Conservation (phyloP, 202 grass and related monocot genomes). For the Setaria viridis region DNA sequence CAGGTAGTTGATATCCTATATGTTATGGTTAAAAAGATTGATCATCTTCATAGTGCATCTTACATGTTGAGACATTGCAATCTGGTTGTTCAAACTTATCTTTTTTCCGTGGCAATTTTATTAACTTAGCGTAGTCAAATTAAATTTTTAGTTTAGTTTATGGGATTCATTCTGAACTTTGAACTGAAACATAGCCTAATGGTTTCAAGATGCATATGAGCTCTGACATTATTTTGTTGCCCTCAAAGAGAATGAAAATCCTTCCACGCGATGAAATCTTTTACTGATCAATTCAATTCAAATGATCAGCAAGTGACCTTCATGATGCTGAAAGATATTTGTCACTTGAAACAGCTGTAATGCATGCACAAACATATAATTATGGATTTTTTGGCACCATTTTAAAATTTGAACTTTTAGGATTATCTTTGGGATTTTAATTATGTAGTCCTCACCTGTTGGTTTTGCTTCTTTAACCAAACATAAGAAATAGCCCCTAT, state of each 20-base stretch:
- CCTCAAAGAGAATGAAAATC: neutral
- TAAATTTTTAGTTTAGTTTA: neutral
- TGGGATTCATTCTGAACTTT: constrained; percentile 2
- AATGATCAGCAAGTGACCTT: neutral
- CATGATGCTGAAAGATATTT: constrained; percentile 22
- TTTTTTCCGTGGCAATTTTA: neutral
- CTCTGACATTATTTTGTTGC: constrained; percentile 29
- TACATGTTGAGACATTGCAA: neutral
- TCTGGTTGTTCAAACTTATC: constrained; percentile 3
- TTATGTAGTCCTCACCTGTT: neutral
- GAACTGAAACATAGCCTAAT: constrained; percentile 20
- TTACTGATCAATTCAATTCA: constrained; percentile 9
- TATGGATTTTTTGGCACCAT: neutral
- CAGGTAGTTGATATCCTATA: constrained; percentile 56
- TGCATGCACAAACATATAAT: neutral
- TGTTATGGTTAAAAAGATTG: neutral
- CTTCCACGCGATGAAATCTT: constrained; percentile 8
- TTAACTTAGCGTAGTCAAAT: neutral
- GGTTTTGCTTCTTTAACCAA: constrained; percentile 21
- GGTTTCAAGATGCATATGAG: neutral
- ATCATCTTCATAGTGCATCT: neutral
- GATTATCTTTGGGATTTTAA: neutral
- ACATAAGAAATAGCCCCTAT: neutral
- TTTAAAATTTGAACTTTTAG: neutral
- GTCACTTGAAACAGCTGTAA: constrained; percentile 3